A percentile compares a stretch with the other conserved stretches of the same genome.
phyloP scores from a whole-genome alignment of 2,329 filamentous ascomycete species.

The Colletotrichum chrysophilum region DNA sequence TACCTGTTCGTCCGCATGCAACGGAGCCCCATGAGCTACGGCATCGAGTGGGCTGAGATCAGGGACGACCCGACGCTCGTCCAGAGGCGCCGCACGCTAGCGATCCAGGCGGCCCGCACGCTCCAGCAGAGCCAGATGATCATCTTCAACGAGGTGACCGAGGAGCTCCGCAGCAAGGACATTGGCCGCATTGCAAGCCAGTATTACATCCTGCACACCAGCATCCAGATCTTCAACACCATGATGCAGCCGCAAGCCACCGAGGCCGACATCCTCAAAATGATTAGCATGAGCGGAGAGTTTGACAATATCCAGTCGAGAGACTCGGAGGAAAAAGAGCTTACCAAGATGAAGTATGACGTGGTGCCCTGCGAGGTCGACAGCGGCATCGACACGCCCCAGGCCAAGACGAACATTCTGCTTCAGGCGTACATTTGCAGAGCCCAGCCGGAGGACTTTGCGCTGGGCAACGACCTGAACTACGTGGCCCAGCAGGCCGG shows the following conservation, averaged over 20 bases:
- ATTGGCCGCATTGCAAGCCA: constrained; percentile 96
- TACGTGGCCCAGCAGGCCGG: constrained; percentile 97
- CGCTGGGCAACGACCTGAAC: constrained; percentile 86
- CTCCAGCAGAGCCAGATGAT: constrained; percentile 98
- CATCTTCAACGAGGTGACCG: constrained; percentile 94
- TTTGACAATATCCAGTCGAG: constrained; percentile 96
- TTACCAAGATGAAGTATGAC: constrained; percentile 75
- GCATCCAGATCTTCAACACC: constrained; percentile 93
- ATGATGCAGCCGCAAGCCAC: constrained; percentile 88
- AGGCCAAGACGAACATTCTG: constrained; percentile 94
- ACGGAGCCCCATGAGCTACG: constrained; percentile 87
- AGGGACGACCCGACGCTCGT: constrained; percentile 88
- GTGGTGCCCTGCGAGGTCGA: constrained; percentile 80
- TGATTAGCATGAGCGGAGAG: constrained; percentile 97
- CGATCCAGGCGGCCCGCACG: constrained; percentile 85
- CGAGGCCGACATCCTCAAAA: constrained; percentile 91
- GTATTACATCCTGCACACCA: constrained; percentile 93
- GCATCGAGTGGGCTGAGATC: constrained; percentile 93
- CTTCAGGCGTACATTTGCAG: constrained; percentile 93
- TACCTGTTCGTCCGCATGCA: constrained; percentile 98
- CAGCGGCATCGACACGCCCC: constrained; percentile 71
- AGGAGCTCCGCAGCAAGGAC: constrained; percentile 92
- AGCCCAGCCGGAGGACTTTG: constrained; percentile 89
- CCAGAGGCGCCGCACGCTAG: constrained; percentile 81
- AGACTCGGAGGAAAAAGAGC: constrained; percentile 87